Evolutionary conservation across 2,329 filamentous ascomycete genomes (phyloP), one percentile per base, ranked within the genome.

Genomic region (Pseudomassariella vexata): DNA sequence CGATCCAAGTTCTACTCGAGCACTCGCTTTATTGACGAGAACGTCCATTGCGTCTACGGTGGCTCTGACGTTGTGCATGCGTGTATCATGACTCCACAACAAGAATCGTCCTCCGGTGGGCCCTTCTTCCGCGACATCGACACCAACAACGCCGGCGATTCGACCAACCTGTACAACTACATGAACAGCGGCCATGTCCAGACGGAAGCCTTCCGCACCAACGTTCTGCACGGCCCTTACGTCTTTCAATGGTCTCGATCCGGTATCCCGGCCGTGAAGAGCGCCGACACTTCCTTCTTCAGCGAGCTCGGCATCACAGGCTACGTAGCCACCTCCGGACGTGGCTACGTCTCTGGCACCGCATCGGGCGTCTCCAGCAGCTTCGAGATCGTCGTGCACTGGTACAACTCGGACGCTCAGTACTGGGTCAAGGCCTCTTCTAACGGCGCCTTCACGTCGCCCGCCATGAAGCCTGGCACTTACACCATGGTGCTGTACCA

Each of bases 1-100:
- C 70, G 79, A 23, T 77, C 72, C 55, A 84, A 84, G 53, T 84
- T 83, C 62, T 84, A 79, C 59, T 80, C 75, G 2, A 77, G 73
- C 37, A 64, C 79, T 40, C 68, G 78, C n/a, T 83, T 81, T 55
- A 82, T 84, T 48, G 79, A 84, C 49, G 77, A 81, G 44, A 61
- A 73, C 26, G 66, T 71, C 17, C 77, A 80, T 49, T 83, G 79
- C 53, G 72, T 79, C 22, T 68, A 66, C 37, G 69, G 70, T 15
- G 62, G 60, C 37, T 56, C 52, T 19, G 47, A 54, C 26, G 30
- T 56, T 17, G 65, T 73, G 22, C 73, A 79, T 42, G 76, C 74
- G 9, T 83, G 78, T 53, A 73, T 82, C 53, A 59, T 80, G 33
- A 65, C 71, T 30, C 69, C 70, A 24, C 59, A 66, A 25, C 64